Conservation (phyloP, 2,329 filamentous ascomycete species). For the Arthrobotrys entomopaga region DNA sequence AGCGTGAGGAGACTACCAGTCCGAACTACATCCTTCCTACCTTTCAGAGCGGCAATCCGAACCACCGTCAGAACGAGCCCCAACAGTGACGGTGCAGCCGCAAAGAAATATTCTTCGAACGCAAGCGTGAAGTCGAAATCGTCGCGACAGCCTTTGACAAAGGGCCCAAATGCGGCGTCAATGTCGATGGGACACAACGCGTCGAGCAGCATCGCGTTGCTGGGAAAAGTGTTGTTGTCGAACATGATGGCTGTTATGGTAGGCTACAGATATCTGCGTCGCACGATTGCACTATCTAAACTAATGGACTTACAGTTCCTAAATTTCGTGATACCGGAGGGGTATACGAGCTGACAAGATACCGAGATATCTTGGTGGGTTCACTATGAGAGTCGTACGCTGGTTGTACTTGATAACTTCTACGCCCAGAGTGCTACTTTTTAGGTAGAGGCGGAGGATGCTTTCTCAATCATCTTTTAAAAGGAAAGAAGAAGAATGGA, state of each 20-base stretch:
- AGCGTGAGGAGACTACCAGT: not conserved
- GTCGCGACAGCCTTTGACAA: slow-evolving; percentile 30
- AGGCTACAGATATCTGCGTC: not conserved
- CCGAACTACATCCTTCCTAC: slow-evolving; percentile 17
- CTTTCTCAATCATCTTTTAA: slow-evolving; percentile 36
- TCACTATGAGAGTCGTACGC: slow-evolving; percentile 33
- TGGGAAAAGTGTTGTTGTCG: not conserved
- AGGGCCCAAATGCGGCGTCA: slow-evolving; percentile 30
- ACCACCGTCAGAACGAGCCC: slow-evolving; percentile 19
- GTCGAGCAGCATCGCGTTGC: not conserved
- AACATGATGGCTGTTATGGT: slow-evolving; percentile 18
- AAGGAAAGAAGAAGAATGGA: slow-evolving; percentile 4
- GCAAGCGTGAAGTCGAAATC: slow-evolving; percentile 47
- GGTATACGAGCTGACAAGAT: slow-evolving; percentile 21
- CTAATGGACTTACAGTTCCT: slow-evolving; percentile 37
- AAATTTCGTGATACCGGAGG: slow-evolving; percentile 9
- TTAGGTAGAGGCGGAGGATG: slow-evolving; percentile 14
- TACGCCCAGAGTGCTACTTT: slow-evolving; percentile 17
- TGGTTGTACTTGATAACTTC: slow-evolving; percentile 1
- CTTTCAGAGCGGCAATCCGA: slow-evolving; percentile 9
- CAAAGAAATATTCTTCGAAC: slow-evolving; percentile 44
- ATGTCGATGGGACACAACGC: slow-evolving; percentile 9
- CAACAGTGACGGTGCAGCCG: slow-evolving; percentile 19
- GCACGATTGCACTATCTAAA: slow-evolving; percentile 17
- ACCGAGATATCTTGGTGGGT: slow-evolving; percentile 15